These are phyloP conservation scores for Fusarium chaquense DNA, from an alignment of 2,329 filamentous ascomycete species.

Conservation along the genomic window DNA sequence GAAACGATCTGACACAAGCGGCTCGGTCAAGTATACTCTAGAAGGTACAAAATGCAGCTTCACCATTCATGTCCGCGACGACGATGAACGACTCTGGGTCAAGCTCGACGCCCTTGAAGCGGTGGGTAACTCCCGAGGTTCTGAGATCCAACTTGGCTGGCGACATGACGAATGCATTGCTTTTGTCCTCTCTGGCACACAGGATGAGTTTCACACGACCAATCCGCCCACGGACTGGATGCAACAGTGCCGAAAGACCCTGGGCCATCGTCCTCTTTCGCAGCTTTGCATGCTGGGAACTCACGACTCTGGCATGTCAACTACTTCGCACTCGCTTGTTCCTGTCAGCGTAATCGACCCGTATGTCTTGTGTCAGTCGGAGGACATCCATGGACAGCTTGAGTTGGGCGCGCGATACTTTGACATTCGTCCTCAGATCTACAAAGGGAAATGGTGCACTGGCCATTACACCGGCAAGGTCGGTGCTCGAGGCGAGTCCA, in stretches of 20 bases:
- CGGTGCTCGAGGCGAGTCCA: constrained; percentile 9
- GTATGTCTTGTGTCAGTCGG: constrained; percentile 13
- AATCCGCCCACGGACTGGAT: constrained; percentile 21
- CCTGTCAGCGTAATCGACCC: background rate
- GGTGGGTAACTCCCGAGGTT: background rate
- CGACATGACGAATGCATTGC: constrained; percentile 16
- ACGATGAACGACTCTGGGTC: constrained; percentile 11
- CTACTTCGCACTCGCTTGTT: background rate
- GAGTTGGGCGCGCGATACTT: background rate
- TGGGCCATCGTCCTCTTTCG: constrained; percentile 4
- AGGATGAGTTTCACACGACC: background rate
- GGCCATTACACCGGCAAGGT: constrained; percentile 16
- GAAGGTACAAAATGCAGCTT: constrained; percentile 15
- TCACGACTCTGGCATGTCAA: constrained; percentile 21
- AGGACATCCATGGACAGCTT: constrained; percentile 2
- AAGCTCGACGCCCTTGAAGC: constrained; percentile 1
- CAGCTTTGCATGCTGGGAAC: constrained; percentile 14
- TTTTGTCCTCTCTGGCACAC: constrained; percentile 5
- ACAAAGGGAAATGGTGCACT: constrained; percentile 1
- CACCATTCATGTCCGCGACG: constrained; percentile 17
- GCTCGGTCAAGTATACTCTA: background rate
- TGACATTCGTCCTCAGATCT: constrained; percentile 13
- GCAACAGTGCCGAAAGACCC: constrained; percentile 4
- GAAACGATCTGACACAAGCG: constrained; percentile 5
- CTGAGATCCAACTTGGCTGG: constrained; percentile 17